Percentiles rank a stretch among this genome's conserved stretches.
Evolutionary conservation across 1,139 yeast genomes (phyloP).

Genomic region (Sugiyamaella pinicola): DNA sequence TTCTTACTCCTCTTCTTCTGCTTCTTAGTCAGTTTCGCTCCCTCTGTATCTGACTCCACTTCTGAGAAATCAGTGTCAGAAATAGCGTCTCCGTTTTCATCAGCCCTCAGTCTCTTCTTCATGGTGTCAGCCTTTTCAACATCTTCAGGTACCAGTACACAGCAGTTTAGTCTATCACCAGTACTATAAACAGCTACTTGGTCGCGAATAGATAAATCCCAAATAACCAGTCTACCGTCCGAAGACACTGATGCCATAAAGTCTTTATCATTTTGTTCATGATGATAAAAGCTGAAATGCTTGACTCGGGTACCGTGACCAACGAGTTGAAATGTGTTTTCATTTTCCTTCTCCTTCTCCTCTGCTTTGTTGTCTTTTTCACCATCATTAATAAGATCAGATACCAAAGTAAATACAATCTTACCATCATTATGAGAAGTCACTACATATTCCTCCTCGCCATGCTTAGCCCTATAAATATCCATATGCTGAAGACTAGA

Average conservation of each 20-base stretch:
- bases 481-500: slow-evolving; percentile 67
- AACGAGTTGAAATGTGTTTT: slow-evolving; percentile 51
- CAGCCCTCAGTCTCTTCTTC: slow-evolving; percentile 24
- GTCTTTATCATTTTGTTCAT: slow-evolving; percentile 41
- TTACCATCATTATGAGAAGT: slow-evolving; percentile 74
- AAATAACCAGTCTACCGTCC: slow-evolving; percentile 88
- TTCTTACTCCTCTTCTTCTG: slow-evolving; percentile 52
- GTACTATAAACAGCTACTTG: slow-evolving; percentile 89
- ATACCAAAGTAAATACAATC: slow-evolving; percentile 57
- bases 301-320: slow-evolving; percentile 90
- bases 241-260: slow-evolving; percentile 83
- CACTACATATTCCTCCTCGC: slow-evolving; percentile 58
- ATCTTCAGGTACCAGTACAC: slow-evolving; percentile 72
- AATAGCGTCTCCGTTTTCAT: slow-evolving; percentile 53
- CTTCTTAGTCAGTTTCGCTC: slow-evolving; percentile 44
- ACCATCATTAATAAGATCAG: slow-evolving; percentile 39
- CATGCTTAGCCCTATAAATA: slow-evolving; percentile 20
- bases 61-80: slow-evolving; percentile 57
- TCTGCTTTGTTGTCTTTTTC: slow-evolving; percentile 33
- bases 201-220: slow-evolving; percentile 73
- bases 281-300: slow-evolving; percentile 60
- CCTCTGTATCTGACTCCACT: slow-evolving; percentile 48
- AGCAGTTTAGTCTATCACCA: slow-evolving; percentile 92
- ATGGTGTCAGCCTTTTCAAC: slow-evolving; percentile 56
- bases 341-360: no score